These are phyloP conservation scores for Madurella mycetomatis DNA, from an alignment of 2,329 filamentous ascomycete genomes.

Conservation along the genomic window DNA sequence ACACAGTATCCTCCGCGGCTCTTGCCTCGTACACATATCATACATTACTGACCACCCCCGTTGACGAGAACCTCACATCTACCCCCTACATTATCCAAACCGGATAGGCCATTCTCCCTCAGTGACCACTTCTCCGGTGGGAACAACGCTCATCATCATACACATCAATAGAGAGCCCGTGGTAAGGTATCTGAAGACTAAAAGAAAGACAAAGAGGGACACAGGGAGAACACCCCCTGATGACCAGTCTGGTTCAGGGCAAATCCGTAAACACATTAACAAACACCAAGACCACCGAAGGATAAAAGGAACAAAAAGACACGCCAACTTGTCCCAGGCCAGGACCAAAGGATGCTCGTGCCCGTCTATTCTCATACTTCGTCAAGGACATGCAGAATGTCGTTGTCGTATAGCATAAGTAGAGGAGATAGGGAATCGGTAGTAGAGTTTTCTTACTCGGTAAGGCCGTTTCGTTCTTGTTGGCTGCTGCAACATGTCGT, in stretches of 20 bases:
- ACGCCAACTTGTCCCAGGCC: not conserved
- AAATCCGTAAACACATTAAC: not conserved
- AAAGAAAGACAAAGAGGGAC: not conserved
- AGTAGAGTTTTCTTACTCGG: not conserved
- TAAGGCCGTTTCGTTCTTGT: constrained; percentile 5
- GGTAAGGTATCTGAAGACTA: too few species aligned
- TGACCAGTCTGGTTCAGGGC: too few species aligned
- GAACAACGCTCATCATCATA: too few species aligned
- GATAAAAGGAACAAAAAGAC: not conserved
- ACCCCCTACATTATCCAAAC: too few species aligned
- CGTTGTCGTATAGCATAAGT: constrained; percentile 16
- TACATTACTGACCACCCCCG: too few species aligned
- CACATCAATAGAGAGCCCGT: too few species aligned
- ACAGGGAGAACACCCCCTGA: not conserved
- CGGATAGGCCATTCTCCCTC: too few species aligned
- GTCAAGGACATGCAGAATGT: not conserved
- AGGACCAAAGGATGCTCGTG: not conserved
- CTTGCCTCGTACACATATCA: too few species aligned
- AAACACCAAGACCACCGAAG: not conserved
- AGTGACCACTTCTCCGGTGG: too few species aligned
- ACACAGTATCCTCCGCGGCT: too few species aligned
- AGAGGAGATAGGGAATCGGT: not conserved
- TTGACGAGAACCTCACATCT: too few species aligned
- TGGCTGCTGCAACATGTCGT: not conserved
- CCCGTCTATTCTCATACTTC: constrained; percentile 5